Percentiles rank a stretch among this genome's conserved stretches.
Conservation (phyloP, 2,329 filamentous ascomycete species). For the Alternaria sp. region DNA sequence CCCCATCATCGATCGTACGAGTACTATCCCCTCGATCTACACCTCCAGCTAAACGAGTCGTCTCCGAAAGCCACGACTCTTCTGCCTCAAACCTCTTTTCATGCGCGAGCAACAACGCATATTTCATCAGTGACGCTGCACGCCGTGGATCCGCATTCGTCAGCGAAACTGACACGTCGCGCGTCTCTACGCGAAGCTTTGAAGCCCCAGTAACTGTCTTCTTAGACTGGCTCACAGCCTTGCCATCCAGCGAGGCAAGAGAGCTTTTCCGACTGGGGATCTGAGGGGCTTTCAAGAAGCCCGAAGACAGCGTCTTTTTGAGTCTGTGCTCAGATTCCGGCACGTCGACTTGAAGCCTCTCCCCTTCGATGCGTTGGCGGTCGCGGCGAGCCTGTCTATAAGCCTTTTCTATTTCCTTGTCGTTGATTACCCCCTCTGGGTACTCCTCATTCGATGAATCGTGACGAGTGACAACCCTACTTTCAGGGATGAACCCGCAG, state of each 20-base stretch:
- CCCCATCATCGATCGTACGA: not conserved
- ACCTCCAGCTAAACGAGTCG: not conserved
- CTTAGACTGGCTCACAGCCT: not conserved
- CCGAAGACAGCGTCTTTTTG: not conserved
- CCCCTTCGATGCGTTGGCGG: not conserved
- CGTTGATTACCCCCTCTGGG: not conserved
- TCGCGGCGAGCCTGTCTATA: not conserved
- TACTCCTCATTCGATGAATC: not conserved
- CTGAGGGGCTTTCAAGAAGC: not conserved
- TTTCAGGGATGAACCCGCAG: constrained; percentile 3
- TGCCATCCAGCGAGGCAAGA: not conserved
- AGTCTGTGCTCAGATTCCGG: not conserved
- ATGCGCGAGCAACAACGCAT: constrained; percentile 5
- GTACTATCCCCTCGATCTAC: not conserved
- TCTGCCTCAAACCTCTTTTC: not conserved
- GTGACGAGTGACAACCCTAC: not conserved
- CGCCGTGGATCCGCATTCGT: not conserved
- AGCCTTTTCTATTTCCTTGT: not conserved
- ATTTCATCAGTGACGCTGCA: constrained; percentile 7
- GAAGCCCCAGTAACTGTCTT: not conserved
- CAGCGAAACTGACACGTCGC: not conserved
- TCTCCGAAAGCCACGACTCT: not conserved
- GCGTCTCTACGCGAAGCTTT: not conserved
- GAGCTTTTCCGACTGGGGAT: constrained; percentile 34
- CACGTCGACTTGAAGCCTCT: not conserved